These are phyloP conservation scores for Aspergillus unguis DNA, from an alignment of 2,329 filamentous ascomycete species.

Conservation along the genomic window DNA sequence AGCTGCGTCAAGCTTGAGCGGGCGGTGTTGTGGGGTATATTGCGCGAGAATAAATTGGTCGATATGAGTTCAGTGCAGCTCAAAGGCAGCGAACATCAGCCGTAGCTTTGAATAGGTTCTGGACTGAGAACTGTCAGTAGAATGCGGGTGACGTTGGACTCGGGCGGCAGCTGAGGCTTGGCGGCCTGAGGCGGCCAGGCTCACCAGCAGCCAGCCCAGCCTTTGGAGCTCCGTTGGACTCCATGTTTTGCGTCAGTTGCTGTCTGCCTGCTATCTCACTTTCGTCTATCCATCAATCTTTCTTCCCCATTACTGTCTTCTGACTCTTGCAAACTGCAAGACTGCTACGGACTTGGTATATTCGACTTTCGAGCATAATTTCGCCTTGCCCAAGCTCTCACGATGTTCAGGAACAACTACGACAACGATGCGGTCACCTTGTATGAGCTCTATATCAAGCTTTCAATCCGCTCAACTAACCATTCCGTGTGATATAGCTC, in stretches of 20 bases:
- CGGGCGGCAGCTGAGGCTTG: slow-evolving; percentile 15
- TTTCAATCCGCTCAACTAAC: slow-evolving; percentile 16
- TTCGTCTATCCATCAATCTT: slow-evolving; percentile 13
- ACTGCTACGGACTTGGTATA: neutral
- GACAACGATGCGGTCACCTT: slow-evolving; percentile 99
- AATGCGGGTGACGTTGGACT: slow-evolving; percentile 17
- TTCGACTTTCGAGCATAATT: neutral
- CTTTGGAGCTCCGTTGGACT: slow-evolving; percentile 8
- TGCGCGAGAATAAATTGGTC: too few relatives aligned
- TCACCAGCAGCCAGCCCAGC: slow-evolving; percentile 1
- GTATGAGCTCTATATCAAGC: slow-evolving; percentile 49
- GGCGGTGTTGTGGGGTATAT: slow-evolving; percentile 2
- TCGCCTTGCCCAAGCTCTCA: slow-evolving; percentile 9
- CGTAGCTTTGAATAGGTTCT: too few relatives aligned
- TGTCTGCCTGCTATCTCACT: slow-evolving; percentile 29
- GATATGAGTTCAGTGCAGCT: too few relatives aligned
- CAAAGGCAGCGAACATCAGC: too few relatives aligned
- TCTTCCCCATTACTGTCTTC: slow-evolving; percentile 8
- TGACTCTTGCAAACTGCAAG: neutral
- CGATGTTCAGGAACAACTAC: slow-evolving; percentile 99
- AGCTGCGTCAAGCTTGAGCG: slow-evolving; percentile 23
- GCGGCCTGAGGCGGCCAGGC: slow-evolving; percentile 20
- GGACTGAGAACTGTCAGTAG: too few relatives aligned
- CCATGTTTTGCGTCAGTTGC: slow-evolving; percentile 29
- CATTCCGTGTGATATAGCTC: slow-evolving; percentile 59